Evolutionary conservation across 768 basidiomycete species (phyloP), one percentile per base, ranked within the genome.

Genomic region (Trametes sanguinea): DNA sequence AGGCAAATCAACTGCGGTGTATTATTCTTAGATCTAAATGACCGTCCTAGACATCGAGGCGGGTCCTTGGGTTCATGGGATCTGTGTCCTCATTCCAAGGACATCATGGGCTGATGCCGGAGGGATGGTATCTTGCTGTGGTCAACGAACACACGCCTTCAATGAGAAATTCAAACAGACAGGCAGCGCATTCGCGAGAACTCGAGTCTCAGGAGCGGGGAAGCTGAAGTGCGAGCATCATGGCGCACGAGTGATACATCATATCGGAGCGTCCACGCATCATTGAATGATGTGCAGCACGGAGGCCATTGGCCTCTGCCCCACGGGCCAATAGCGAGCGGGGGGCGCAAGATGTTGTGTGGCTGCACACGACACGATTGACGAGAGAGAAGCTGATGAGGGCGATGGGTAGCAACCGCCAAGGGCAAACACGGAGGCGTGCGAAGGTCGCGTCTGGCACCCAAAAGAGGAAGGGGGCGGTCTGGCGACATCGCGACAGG

Each of bases 321-420:
- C 16, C 7, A 27, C 16, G 30, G 46, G 16, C 60, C 60, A 61
- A 61, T 61, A 53, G 39, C n/a, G 35, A 17, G 8, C 3, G 17
- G 8, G 33, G 39, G 16, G 16, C 42, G 54, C 43, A 29, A 48
- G 55, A 13, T 16, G 33, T 30, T 44, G 44, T 42, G 48, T 56
- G 61, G 51, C 55, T 62, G 55, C 55, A 57, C 54, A 57, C 54
- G 61, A 62, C 54, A 52, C 50, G 61, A 51, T 62, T 44, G 54
- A 62, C 61, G 61, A 62, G 50, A 55, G 61, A 62, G 61, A 62
- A 62, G 61, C 61, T 62, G 61, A 62, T 62, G 61, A 62, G 51
- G 40, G 42, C 50, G 61, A 51, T 55, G 61, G 60, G 43, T 62
- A 57, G 51, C 61, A 62, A 62, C 61, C 61, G 61, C 61, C 61